A percentile compares a stretch with the other conserved stretches of the same genome.
phyloP scores from a whole-genome alignment of 2,329 filamentous ascomycete species.

The Beauveria bassiana region DNA sequence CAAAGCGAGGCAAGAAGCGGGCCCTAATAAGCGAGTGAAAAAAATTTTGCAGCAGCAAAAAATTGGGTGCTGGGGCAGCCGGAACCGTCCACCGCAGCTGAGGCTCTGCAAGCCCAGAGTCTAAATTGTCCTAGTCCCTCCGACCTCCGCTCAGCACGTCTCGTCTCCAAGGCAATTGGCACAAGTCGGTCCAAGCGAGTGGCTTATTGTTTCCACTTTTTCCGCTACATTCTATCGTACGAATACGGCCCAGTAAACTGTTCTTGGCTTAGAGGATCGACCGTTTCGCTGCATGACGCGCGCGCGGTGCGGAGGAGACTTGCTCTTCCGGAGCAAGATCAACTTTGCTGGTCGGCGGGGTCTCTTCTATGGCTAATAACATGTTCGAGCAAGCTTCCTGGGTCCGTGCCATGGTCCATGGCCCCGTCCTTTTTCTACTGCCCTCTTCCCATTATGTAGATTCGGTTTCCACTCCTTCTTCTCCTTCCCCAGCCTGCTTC shows the following conservation, averaged over 20 bases:
- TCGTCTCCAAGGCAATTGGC: not conserved
- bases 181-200: not conserved
- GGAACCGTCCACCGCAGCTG: not conserved
- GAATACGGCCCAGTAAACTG: not conserved
- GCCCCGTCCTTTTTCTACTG: constrained; percentile 1
- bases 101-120: constrained; percentile 8
- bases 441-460: not conserved
- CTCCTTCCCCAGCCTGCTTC: not conserved
- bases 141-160: not conserved
- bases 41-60: not conserved
- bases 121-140: not conserved
- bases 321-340: constrained; percentile 5
- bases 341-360: not conserved
- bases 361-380: not conserved
- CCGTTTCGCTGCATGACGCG: constrained; percentile 6
- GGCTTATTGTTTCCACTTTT: not conserved
- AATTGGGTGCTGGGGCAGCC: not conserved
- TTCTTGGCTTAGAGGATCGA: not conserved
- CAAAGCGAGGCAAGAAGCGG: not conserved
- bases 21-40: not conserved
- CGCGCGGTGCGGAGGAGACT: constrained; percentile 3
- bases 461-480: not conserved
- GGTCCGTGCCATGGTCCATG: not conserved
- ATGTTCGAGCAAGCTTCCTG: not conserved
- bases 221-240: not conserved